phyloP scores from a whole-genome alignment of 139 green algal genomes.

The Tetradesmus obliquus region DNA sequence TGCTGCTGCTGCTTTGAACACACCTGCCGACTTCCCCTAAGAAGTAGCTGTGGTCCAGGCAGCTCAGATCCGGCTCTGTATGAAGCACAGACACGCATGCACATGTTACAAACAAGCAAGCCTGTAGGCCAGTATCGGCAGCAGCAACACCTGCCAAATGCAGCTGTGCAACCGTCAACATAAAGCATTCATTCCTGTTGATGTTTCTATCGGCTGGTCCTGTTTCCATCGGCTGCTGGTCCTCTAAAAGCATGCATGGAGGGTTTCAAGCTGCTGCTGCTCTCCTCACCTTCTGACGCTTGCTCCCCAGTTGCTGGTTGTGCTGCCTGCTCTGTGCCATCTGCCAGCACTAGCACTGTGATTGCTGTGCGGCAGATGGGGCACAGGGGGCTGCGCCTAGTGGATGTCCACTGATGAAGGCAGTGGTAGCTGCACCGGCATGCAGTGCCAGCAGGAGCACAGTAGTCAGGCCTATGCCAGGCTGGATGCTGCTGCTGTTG shows the following conservation, averaged over 20 bases:
- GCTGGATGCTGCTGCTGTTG: background rate
- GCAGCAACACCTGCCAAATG: background rate
- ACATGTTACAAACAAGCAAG: background rate
- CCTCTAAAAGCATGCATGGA: background rate
- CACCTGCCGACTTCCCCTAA: slow-evolving; percentile 20
- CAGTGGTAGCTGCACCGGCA: background rate
- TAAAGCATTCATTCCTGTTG: too few relatives aligned
- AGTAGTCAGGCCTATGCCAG: background rate
- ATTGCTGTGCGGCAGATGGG: background rate
- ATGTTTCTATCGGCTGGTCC: background rate
- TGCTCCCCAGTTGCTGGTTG: background rate
- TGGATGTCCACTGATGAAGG: slow-evolving; percentile 24
- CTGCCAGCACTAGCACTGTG: background rate
- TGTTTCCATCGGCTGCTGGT: background rate
- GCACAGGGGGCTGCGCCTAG: background rate
- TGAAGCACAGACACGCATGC: background rate
- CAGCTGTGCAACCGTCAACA: too few relatives aligned
- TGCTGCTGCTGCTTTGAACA: background rate
- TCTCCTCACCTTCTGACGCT: background rate
- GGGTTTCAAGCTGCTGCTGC: background rate
- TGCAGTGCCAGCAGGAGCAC: background rate
- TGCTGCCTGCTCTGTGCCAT: slow-evolving; percentile 13
- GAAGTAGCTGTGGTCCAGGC: slow-evolving; percentile 44
- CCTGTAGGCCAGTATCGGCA: background rate
- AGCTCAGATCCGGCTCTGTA: slow-evolving; percentile 30